Percentiles rank a stretch among this genome's conserved stretches.
Conservation (phyloP, 306 rosid species). For the Acmispon strigosus region DNA sequence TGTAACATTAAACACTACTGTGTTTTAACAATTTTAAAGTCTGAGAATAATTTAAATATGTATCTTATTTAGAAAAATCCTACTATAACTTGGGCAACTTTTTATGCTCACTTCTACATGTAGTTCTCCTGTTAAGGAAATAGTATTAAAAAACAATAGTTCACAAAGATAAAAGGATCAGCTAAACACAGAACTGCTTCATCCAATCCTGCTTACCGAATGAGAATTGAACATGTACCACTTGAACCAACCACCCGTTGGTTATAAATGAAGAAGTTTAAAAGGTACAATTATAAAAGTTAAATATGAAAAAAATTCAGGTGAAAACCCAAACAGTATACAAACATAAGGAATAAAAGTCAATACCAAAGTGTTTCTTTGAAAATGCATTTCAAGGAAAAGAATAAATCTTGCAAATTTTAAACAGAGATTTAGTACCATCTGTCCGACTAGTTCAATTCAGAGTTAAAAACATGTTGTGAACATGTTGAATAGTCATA, state of each 20-base stretch:
- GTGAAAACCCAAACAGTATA: too few species aligned
- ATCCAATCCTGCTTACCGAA: neutral
- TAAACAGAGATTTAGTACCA: neutral
- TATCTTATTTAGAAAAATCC: too few species aligned
- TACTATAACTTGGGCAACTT: too few species aligned
- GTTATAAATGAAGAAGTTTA: too few species aligned
- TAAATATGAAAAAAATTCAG: too few species aligned
- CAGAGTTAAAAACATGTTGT: neutral
- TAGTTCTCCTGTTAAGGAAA: neutral
- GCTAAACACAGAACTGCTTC: neutral
- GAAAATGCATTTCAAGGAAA: neutral
- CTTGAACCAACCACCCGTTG: too few species aligned
- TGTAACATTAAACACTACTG: too few species aligned
- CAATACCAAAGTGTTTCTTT: neutral
- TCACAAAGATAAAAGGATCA: neutral
- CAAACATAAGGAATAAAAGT: neutral
- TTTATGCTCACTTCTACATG: neutral
- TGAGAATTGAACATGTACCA: too few species aligned
- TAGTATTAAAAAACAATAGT: neutral
- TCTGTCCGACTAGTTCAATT: neutral
- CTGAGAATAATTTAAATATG: too few species aligned
- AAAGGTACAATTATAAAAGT: too few species aligned
- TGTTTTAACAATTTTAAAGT: too few species aligned
- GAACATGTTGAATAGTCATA: neutral
- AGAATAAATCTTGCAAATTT: neutral